Conservation (phyloP, 192 early-diverging fungal species). For the Rhizoclosmatium sp. region DNA sequence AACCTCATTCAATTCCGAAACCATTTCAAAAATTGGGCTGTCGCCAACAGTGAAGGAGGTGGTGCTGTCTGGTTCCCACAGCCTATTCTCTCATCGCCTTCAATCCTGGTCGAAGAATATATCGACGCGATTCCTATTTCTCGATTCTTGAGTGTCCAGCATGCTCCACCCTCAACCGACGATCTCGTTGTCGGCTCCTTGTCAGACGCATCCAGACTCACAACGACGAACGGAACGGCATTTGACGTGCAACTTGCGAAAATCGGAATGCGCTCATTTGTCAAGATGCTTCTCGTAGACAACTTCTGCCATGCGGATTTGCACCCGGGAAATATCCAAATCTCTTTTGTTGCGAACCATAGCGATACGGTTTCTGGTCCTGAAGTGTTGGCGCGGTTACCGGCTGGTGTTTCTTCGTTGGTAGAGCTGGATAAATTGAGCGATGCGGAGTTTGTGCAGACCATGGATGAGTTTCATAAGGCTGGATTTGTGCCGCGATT, state of each 20-base stretch:
- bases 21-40: slow-evolving; percentile 47
- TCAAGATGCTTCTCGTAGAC: slow-evolving; percentile 92
- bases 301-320: slow-evolving; percentile 96
- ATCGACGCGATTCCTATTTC: slow-evolving; percentile 79
- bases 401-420: background rate
- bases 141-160: slow-evolving; percentile 68
- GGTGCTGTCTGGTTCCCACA: slow-evolving; percentile 67
- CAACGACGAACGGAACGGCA: slow-evolving; percentile 48
- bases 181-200: slow-evolving; percentile 21
- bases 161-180: background rate
- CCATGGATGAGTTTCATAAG: slow-evolving; percentile 61
- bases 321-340: slow-evolving; percentile 92
- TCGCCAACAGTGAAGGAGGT: slow-evolving; percentile 15
- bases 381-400: background rate
- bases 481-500: slow-evolving; percentile 80
- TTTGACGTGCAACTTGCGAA: slow-evolving; percentile 83
- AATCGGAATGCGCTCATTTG: slow-evolving; percentile 80
- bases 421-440: background rate
- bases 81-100: slow-evolving; percentile 62
- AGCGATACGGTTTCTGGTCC: background rate
- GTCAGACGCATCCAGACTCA: background rate
- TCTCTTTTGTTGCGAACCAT: slow-evolving; percentile 71
- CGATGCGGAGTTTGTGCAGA: slow-evolving; percentile 48
- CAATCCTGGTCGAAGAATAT: slow-evolving; percentile 87
- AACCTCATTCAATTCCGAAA: slow-evolving; percentile 67